Percentiles rank a stretch among this genome's conserved stretches.
Conservation (phyloP, 208 protist species). For the Wallacemonas sp. region DNA sequence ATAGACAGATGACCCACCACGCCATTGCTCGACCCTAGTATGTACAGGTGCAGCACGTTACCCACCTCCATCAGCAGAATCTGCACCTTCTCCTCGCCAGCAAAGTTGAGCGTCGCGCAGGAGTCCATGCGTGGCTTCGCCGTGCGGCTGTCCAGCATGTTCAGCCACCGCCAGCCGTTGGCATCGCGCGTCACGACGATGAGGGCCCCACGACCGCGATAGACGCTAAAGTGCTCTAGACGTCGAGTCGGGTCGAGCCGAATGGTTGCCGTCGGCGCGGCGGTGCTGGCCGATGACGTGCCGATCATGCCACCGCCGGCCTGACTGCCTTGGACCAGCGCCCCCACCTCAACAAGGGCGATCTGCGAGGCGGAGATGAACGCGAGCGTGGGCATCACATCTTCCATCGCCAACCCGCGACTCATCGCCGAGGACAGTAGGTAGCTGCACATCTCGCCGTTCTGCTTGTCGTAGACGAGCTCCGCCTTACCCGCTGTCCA, state of each 20-base stretch:
- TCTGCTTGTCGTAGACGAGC: conserved; percentile 44
- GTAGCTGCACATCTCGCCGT: conserved; percentile 53
- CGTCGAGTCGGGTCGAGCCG: conserved; percentile 41
- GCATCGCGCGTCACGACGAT: conserved; percentile 73
- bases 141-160: conserved; percentile 65
- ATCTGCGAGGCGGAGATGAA: conserved; percentile 44
- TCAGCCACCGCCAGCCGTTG: conserved; percentile 85
- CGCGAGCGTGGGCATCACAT: conserved; percentile 36
- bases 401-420: conserved; percentile 7
- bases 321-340: conserved; percentile 23
- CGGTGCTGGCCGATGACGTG: background rate
- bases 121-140: conserved; percentile 58
- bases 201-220: conserved; percentile 41
- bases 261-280: conserved; percentile 24
- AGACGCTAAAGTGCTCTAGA: conserved; percentile 66
- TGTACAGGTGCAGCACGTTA: conserved; percentile 74
- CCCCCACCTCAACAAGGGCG: conserved; percentile 38
- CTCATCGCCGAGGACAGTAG: conserved; percentile 32
- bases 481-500: conserved; percentile 45
- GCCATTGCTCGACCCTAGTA: conserved; percentile 57
- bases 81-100: conserved; percentile 59
- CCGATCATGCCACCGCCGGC: background rate
- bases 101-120: conserved; percentile 71
- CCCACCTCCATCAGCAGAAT: conserved; percentile 53
- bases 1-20: conserved; percentile 69